Base-by-base conservation (phyloP, 2,329 filamentous ascomycete genomes). In the Fusarium piperis region DNA sequence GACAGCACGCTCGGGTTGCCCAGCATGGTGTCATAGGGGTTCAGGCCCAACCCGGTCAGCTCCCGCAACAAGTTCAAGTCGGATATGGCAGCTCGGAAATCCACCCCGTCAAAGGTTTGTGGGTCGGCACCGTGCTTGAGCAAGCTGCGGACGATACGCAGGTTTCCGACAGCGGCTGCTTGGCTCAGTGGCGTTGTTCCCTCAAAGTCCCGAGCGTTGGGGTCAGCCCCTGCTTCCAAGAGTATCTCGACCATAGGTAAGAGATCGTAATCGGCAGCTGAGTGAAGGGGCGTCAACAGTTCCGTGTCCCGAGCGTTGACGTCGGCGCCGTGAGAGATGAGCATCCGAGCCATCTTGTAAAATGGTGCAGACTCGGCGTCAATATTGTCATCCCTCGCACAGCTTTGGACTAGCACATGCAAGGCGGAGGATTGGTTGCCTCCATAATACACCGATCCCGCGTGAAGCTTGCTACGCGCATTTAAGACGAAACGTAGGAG, bases 141-240 rank as follows among this genome's bases (percentile, higher is more conserved):
- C 7, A 77, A 36, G 10, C 39, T 57, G 7, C 32, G 41, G 4
- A 62, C 55, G 6, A 67, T 26, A 6, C 62, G 62, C 18, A 69
- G 13, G 16, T 32, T 33, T 1, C 36, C 39, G 9, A 18, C 7
- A 33, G 30, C 18, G 9, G 66, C 41, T 15, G 74, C 68, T 3
- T 28, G 32, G 4, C 52, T 48, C 6, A 77, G 15, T 6, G 68
- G 66, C 2, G 72, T 67, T 3, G 23, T 1, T 7, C 72, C 65
- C 1, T 62, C n/a, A 7, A 30, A 16, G 15, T 71, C 65, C 3
- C 63, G 52, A 4, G 65, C 18, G 57, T 76, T 59, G 4, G 67
- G 65, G 48, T 77, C 52, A 8, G 75, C 74, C 3, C 75, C 74
- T 3, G 62, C 55, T 35, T 67, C 35, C n/a, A 77, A 12, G 20